phyloP scores from a whole-genome alignment of 345 rosid genomes.

The Citrus hindsii region DNA sequence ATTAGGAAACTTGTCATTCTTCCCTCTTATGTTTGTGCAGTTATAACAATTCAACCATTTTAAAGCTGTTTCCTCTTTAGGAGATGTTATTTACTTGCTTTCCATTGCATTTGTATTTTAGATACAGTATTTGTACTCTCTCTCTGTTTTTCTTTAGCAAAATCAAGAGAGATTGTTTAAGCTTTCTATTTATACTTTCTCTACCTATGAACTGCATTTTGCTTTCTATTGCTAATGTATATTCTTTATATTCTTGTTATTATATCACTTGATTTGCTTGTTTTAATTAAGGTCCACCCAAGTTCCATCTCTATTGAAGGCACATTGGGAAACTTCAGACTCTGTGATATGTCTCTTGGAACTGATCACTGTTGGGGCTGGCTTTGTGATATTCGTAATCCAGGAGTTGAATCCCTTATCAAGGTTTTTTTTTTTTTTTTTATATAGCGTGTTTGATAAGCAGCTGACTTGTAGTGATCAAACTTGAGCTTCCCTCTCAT shows the following conservation, averaged over 20 bases:
- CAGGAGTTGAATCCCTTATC: constrained; percentile 91
- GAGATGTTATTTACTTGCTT: background rate
- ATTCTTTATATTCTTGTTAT: constrained; percentile 3
- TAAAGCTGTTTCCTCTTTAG: background rate
- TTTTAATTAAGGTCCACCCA: constrained; percentile 70
- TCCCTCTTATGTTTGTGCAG: background rate
- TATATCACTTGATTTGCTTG: constrained; percentile 25
- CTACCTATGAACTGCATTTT: background rate
- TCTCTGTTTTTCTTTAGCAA: background rate
- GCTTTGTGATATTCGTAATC: constrained; percentile 98
- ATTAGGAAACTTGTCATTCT: constrained; percentile 13
- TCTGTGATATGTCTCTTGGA: constrained; percentile 86
- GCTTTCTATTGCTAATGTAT: constrained; percentile 1
- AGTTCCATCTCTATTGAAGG: constrained; percentile 89
- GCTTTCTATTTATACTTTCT: constrained; percentile 6
- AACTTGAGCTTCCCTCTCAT: background rate
- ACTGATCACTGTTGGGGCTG: constrained; percentile 76
- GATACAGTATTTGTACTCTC: background rate
- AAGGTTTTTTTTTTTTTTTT: constrained; percentile 41
- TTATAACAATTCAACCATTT: background rate
- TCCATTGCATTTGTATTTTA: background rate
- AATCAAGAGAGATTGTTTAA: background rate
- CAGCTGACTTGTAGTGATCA: background rate
- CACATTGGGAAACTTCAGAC: constrained; percentile 91
- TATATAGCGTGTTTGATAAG: background rate